phyloP scores from a whole-genome alignment of 768 basidiomycete species.

The Phallus indusiatus region DNA sequence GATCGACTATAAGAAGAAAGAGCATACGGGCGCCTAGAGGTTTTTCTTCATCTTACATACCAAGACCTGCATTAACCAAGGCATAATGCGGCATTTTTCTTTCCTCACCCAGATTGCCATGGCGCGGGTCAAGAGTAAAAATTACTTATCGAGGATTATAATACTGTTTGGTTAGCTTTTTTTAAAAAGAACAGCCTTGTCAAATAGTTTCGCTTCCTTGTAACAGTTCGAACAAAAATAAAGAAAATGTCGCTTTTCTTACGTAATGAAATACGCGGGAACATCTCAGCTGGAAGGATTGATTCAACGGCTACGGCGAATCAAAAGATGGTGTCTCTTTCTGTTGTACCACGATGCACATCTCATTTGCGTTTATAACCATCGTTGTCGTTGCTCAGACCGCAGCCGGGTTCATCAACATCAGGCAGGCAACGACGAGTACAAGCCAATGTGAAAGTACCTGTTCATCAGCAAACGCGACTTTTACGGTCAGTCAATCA shows the following conservation, averaged over 20 bases:
- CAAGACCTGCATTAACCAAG: conserved; percentile 2
- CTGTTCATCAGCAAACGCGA: not conserved
- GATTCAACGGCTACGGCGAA: not conserved
- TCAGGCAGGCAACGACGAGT: not conserved
- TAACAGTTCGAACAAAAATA: not conserved
- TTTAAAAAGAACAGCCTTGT: not conserved
- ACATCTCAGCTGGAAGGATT: not conserved
- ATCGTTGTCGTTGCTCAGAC: not conserved
- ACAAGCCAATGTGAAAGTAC: not conserved
- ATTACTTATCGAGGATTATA: not conserved
- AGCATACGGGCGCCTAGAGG: not conserved
- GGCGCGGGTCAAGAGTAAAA: not conserved
- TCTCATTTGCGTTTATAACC: not conserved
- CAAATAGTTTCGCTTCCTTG: conserved; percentile 5
- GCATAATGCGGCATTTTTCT: not conserved
- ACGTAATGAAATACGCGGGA: not conserved
- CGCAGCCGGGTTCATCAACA: not conserved
- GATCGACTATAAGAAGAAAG: not conserved
- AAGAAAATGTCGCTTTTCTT: not conserved
- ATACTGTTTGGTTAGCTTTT: not conserved
- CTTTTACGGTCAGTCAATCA: not conserved
- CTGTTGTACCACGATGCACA: not conserved
- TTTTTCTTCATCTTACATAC: conserved; percentile 4
- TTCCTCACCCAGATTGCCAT: conserved; percentile 1
- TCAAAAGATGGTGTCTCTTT: not conserved